Evolutionary conservation across 2,329 filamentous ascomycete species (phyloP).

Genomic region (Calonectria honghensis): DNA sequence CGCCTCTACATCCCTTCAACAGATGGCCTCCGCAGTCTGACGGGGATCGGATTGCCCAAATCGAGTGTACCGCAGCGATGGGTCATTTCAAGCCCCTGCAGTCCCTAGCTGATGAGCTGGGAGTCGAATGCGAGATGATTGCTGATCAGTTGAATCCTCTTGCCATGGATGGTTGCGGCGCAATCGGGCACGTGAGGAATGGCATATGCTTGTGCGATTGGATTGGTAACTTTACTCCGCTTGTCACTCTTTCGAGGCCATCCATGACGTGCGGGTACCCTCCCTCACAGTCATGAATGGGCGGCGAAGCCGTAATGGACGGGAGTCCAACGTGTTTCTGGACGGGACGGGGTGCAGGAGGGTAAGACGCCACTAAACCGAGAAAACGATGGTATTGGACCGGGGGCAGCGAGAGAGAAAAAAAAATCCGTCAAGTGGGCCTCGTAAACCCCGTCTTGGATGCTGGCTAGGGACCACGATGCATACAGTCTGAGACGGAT

Average conservation of each 20-base stretch:
- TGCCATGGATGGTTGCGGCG: background rate
- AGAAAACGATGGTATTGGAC: slow-evolving; percentile 25
- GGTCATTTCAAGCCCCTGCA: slow-evolving; percentile 20
- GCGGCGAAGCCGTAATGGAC: slow-evolving; percentile 42
- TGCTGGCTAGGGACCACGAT: slow-evolving; percentile 41
- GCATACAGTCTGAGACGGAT: slow-evolving; percentile 47
- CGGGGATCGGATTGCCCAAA: slow-evolving; percentile 35
- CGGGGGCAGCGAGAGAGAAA: slow-evolving; percentile 28
- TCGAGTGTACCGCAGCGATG: slow-evolving; percentile 27
- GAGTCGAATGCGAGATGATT: slow-evolving; percentile 25
- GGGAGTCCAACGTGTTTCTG: slow-evolving; percentile 20
- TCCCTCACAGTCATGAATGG: slow-evolving; percentile 9
- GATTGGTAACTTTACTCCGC: background rate
- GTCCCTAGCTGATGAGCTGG: background rate
- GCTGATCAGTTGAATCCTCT: slow-evolving; percentile 26
- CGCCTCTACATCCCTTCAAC: slow-evolving; percentile 7
- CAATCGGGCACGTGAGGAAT: slow-evolving; percentile 35
- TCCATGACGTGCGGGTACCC: slow-evolving; percentile 24
- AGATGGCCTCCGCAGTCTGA: slow-evolving; percentile 31
- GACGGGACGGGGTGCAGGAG: slow-evolving; percentile 24
- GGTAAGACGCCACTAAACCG: slow-evolving; percentile 16
- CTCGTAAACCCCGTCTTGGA: slow-evolving; percentile 43
- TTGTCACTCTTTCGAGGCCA: slow-evolving; percentile 10
- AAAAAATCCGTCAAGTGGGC: slow-evolving; percentile 48
- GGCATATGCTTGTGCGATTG: slow-evolving; percentile 4